These are phyloP conservation scores for Acanthamoeba triangularis DNA, from an alignment of 208 protist genomes.

Conservation along the genomic window DNA sequence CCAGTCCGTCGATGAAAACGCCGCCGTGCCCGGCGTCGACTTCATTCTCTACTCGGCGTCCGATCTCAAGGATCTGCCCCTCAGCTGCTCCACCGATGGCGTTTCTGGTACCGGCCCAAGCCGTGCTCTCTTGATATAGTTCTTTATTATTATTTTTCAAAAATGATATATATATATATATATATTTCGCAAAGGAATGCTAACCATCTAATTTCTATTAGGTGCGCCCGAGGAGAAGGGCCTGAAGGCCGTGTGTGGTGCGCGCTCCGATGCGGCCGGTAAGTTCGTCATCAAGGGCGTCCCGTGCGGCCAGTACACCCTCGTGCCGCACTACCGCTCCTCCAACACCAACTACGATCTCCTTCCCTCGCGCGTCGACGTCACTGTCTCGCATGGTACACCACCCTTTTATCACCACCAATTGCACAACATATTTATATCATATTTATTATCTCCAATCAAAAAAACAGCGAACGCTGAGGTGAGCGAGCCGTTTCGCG, in stretches of 20 bases:
- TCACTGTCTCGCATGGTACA: conserved; percentile 65
- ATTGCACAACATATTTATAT: background rate
- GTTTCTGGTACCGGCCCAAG: background rate
- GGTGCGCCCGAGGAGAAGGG: conserved; percentile 8
- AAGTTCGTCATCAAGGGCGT: conserved; percentile 77
- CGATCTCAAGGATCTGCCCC: background rate
- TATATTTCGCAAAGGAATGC: too few relatives aligned
- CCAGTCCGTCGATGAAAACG: conserved; percentile 60
- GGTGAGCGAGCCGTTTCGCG: conserved; percentile 64
- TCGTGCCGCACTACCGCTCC: conserved; percentile 70
- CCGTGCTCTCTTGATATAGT: background rate
- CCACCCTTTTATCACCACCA: background rate
- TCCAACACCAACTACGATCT: conserved; percentile 74
- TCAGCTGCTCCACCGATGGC: conserved; percentile 18
- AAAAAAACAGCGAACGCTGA: background rate
- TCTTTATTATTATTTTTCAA: too few relatives aligned
- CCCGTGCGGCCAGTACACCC: conserved; percentile 63
- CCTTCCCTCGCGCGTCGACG: conserved; percentile 10
- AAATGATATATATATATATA: background rate
- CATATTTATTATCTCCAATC: background rate
- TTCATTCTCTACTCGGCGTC: conserved; percentile 67
- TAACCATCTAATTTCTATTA: background rate
- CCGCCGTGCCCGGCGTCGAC: conserved; percentile 62
- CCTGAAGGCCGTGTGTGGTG: conserved; percentile 58
- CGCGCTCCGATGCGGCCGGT: conserved; percentile 49